A percentile compares a stretch with the other conserved stretches of the same genome.
Evolutionary conservation across 2,329 filamentous ascomycete genomes (phyloP).

Genomic region (Sporothrix humicola): DNA sequence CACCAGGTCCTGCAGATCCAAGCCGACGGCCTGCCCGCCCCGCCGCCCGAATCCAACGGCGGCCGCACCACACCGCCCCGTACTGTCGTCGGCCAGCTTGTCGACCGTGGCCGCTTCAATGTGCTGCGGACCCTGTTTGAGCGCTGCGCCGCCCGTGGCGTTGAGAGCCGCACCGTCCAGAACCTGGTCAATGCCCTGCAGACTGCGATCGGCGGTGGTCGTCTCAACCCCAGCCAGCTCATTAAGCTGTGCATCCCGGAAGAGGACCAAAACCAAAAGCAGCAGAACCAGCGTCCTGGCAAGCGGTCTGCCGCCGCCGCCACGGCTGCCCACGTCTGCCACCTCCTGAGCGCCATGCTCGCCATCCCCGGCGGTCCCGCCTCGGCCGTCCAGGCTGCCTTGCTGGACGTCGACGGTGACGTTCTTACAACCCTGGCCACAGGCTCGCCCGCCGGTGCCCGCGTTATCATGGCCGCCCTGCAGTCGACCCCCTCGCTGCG

Average conservation of each 20-base stretch:
- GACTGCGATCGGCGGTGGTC: constrained; percentile 42
- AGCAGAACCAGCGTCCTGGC: constrained; percentile 36
- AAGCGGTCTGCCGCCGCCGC: constrained; percentile 53
- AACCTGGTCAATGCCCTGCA: constrained; percentile 57
- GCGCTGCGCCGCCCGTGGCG: constrained; percentile 71
- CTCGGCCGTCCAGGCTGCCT: constrained; percentile 73
- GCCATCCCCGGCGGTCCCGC: constrained; percentile 71
- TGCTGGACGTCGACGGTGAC: constrained; percentile 63
- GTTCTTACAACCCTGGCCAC: constrained; percentile 69
- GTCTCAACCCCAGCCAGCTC: constrained; percentile 51
- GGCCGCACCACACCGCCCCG: constrained; percentile 62
- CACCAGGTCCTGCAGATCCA: constrained; percentile 61
- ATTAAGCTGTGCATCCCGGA: constrained; percentile 57
- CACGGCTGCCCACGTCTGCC: constrained; percentile 71
- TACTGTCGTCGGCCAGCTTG: constrained; percentile 71
- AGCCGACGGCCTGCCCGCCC: constrained; percentile 72
- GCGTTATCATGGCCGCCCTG: constrained; percentile 59
- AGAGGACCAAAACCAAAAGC: constrained; percentile 41
- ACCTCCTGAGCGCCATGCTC: constrained; percentile 82
- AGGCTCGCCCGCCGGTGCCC: constrained; percentile 55
- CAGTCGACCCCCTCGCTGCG: constrained; percentile 51
- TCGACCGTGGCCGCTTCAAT: constrained; percentile 76
- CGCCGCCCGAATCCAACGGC: constrained; percentile 76
- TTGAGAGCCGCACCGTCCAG: constrained; percentile 53
- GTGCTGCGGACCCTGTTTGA: constrained; percentile 84